These are phyloP conservation scores for Pyricularia grisea DNA, from an alignment of 2,329 filamentous ascomycete species.

Conservation along the genomic window DNA sequence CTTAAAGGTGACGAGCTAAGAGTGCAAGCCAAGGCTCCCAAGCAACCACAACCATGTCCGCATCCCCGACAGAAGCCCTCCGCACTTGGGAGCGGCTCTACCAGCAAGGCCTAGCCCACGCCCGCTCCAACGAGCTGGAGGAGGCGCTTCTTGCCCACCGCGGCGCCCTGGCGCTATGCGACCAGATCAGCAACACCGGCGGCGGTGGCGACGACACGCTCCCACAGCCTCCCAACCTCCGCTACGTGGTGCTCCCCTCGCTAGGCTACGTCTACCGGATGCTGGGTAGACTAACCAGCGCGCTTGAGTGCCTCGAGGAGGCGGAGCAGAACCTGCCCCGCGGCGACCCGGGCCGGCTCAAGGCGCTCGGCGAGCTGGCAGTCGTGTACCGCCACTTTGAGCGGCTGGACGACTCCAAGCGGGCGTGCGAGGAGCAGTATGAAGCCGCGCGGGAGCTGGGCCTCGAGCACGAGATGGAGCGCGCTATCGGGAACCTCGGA, in stretches of 20 bases:
- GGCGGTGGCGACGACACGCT: constrained; percentile 1
- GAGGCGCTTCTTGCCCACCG: constrained; percentile 13
- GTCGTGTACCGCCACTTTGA: constrained; percentile 21
- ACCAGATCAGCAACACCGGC: background rate
- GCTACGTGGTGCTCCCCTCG: constrained; percentile 13
- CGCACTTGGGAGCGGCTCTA: constrained; percentile 13
- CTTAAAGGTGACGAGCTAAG: background rate
- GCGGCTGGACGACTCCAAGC: constrained; percentile 18
- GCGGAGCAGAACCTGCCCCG: constrained; percentile 11
- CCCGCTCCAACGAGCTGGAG: constrained; percentile 12
- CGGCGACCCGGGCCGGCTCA: constrained; percentile 10
- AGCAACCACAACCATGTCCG: constrained; percentile 12
- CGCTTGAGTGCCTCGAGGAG: constrained; percentile 14
- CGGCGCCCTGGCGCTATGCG: constrained; percentile 15
- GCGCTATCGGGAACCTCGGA: constrained; percentile 25
- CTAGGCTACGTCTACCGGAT: constrained; percentile 19
- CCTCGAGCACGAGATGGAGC: constrained; percentile 14
- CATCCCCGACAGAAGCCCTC: constrained; percentile 10
- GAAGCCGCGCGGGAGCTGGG: constrained; percentile 15
- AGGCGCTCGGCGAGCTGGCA: constrained; percentile 20
- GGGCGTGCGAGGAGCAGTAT: constrained; percentile 18
- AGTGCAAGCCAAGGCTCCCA: background rate
- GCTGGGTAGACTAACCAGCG: constrained; percentile 18
- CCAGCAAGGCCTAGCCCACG: constrained; percentile 9
- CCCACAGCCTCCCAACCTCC: constrained; percentile 10